Base-by-base conservation (phyloP, 129 eudicot species). In the Erigeron canadensis region DNA sequence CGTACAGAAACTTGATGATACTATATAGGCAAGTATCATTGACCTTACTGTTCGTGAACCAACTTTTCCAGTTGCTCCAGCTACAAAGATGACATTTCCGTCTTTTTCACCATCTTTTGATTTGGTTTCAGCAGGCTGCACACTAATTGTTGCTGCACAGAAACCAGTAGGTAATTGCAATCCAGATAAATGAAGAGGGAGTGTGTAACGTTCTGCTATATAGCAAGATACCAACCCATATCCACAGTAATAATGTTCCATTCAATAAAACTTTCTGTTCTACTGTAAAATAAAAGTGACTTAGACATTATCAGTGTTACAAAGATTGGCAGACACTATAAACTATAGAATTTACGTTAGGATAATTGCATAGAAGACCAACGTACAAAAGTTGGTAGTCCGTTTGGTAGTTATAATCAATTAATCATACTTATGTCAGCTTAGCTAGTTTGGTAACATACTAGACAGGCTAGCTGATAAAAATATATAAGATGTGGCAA, bases 31-130 rank as follows among this genome's bases (percentile, higher is more conserved):
- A 54, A 37, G 57, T 53, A 77, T 70, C 47, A 57, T 40, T 72
- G 60, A 94, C 98, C 98, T 94, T 77, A 94, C 96, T 62, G 98
- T 84, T 74, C 98, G 86, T 13, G 98, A 94, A 21, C 98, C 98
- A 82, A 94, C 98, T 90, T 73, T 85, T 62, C 98, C 97, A 34
- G 98, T 94, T n/a, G 98, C 98, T 45, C 98, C 98, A 69, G 98
- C 97, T 75, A 94, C 97, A 84, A 85, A 94, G 44, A 86, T 79
- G 61, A 77, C 19, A 80, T 87, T 80, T 51, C 63, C 80, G 54
- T 87, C 96, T 63, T 84, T 86, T 54, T 69, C 72, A 22, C 62
- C 82, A 75, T 69, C 84, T 50, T 75, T 71, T 19, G 93, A 53
- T 75, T 75, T 76, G 56, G 80, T 81, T 73, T 70, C 90, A 71